phyloP scores from a whole-genome alignment of 2,329 filamentous ascomycete species.

The Pseudogymnoascus pannorum region DNA sequence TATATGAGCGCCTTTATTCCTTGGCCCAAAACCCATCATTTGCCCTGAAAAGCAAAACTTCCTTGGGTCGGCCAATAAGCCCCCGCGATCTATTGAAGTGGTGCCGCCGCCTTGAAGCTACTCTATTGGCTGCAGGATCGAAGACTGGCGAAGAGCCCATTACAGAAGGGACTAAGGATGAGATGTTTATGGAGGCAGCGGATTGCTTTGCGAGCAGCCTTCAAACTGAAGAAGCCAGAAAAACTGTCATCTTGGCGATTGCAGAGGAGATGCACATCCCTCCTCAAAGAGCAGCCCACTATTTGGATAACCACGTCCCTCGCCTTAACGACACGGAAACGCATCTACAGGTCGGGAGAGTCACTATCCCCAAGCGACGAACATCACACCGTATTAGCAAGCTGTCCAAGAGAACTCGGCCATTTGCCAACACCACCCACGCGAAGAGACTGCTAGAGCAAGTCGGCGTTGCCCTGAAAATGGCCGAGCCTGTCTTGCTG shows the following conservation, averaged over 20 bases:
- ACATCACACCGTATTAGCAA: conserved; percentile 39
- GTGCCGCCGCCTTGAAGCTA: conserved; percentile 66
- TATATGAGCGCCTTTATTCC: conserved; percentile 47
- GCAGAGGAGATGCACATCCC: conserved; percentile 85
- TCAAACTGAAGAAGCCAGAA: conserved; percentile 55
- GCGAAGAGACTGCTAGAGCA: conserved; percentile 82
- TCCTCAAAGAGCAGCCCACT: conserved; percentile 71
- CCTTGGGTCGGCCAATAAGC: conserved; percentile 47
- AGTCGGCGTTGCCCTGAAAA: conserved; percentile 72
- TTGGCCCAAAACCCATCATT: conserved; percentile 37
- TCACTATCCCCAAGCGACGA: conserved; percentile 50
- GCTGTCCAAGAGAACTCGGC: conserved; percentile 47
- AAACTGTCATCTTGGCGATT: conserved; percentile 58
- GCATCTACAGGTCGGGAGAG: conserved; percentile 59
- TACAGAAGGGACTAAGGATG: conserved; percentile 64
- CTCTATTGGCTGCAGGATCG: conserved; percentile 54
- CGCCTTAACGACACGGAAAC: conserved; percentile 54
- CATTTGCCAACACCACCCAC: conserved; percentile 84
- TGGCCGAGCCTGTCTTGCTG: conserved; percentile 82
- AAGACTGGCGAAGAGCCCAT: conserved; percentile 63
- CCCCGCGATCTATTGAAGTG: conserved; percentile 84
- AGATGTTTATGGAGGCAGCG: conserved; percentile 87
- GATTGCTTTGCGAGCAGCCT: conserved; percentile 87
- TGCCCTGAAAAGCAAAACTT: conserved; percentile 40
- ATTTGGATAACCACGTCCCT: conserved; percentile 66